These are phyloP conservation scores for Yarrowia porcina DNA, from an alignment of 805 yeast species.

Conservation along the genomic window DNA sequence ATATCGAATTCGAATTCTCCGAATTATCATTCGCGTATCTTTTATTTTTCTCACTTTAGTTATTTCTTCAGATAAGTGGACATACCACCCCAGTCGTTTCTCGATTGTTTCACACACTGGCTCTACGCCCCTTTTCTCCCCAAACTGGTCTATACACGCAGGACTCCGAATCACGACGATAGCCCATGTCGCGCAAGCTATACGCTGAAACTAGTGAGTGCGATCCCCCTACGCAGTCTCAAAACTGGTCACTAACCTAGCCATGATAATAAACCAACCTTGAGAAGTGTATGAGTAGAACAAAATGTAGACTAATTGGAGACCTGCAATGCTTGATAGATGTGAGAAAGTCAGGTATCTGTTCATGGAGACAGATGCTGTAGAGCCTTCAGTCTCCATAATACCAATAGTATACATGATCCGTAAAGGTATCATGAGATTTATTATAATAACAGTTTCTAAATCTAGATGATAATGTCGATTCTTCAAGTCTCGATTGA, in stretches of 20 bases:
- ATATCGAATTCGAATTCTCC: background rate
- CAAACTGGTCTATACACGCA: background rate
- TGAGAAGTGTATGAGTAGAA: no score
- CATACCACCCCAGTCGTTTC: background rate
- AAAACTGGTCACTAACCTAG: background rate
- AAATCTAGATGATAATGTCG: no score
- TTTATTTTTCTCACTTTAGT: background rate
- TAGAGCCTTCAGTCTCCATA: no score
- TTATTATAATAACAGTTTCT: no score
- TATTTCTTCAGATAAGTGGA: background rate
- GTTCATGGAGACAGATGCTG: no score
- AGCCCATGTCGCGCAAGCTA: slow-evolving; percentile 7
- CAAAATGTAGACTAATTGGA: no score
- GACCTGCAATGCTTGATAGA: no score
- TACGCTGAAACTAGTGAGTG: background rate
- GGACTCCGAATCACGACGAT: slow-evolving; percentile 15
- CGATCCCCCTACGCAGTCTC: background rate
- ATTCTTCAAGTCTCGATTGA: no score
- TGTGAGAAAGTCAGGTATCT: no score
- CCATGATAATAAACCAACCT: no score
- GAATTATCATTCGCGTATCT: background rate
- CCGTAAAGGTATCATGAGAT: no score
- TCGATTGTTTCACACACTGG: background rate
- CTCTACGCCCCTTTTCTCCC: background rate
- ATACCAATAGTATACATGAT: no score